Evolutionary conservation across 2,329 filamentous ascomycete genomes (phyloP), one percentile per base, ranked within the genome.

Genomic region (Talaromyces atroroseus): DNA sequence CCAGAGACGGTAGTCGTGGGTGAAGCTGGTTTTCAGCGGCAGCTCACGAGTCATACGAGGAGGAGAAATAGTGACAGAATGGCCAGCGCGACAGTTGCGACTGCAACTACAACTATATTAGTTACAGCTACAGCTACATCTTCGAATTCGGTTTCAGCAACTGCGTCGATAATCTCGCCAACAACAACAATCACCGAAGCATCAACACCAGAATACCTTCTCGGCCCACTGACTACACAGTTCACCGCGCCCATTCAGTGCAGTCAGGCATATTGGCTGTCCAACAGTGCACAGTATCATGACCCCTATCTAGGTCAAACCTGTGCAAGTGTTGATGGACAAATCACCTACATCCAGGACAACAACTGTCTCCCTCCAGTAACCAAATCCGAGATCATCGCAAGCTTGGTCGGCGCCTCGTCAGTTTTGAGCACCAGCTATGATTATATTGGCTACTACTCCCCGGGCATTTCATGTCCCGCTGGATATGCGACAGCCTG

Each of bases 401-500:
- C 18, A 10, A 47, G 51, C 34, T 23, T 49, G 10, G n/a, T 48
- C 40, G 52, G 45, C 8, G 2, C 16, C 47, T 48, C 44, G 16
- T 12, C n/a, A 12, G n/a, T 48, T 11, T n/a, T 20, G 10, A 23
- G 16, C 34, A 40, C 32, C 29, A 38, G 14, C 18, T 49, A 38
- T 21, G 18, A 54, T n/a, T 48, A 48, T 46, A 16, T 10, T 12
- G 52, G 52, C 3, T 54, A 40, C 21, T 54, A 54, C 16, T 54
- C 52, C 7, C 52, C 52, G 3, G 52, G 45, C 1, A 42, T 54
- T 24, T 45, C 45, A 12, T 54, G 52, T 18, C 52, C 52, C 2
- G 40, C 45, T 21, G 52, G 52, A 21, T 54, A 54, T 44, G 42
- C 52, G 18, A 54, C 52, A 10, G 52, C 52, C 12, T 54, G 52